These are phyloP conservation scores for Glycine latifolia DNA, from an alignment of 306 rosid species.

Conservation along the genomic window DNA sequence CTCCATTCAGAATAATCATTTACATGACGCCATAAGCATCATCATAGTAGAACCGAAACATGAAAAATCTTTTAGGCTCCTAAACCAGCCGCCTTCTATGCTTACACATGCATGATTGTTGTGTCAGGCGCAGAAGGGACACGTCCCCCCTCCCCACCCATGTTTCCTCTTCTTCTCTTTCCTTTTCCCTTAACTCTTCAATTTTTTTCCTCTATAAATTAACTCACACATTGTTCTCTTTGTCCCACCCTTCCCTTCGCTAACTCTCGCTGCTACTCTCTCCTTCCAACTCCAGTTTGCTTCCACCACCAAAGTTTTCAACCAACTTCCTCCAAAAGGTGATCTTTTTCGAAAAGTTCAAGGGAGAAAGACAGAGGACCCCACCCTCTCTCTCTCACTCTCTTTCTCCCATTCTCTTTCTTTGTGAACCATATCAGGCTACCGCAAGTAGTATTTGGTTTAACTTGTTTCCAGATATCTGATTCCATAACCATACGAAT, in stretches of 20 bases:
- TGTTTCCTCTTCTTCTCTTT: background rate
- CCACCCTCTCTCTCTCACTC: slow-evolving; percentile 48
- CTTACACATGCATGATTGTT: slow-evolving; percentile 95
- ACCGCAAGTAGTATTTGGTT: slow-evolving; percentile 22
- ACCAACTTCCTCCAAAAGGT: slow-evolving; percentile 64
- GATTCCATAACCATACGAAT: slow-evolving; percentile 44
- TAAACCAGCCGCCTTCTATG: slow-evolving; percentile 96
- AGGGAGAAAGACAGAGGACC: slow-evolving; percentile 53
- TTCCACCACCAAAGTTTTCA: slow-evolving; percentile 49
- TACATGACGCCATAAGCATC: slow-evolving; percentile 77
- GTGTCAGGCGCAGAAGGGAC: slow-evolving; percentile 82
- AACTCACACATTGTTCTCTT: slow-evolving; percentile 48
- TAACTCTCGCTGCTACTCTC: slow-evolving; percentile 32
- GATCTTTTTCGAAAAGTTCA: slow-evolving; percentile 63
- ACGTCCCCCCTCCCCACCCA: slow-evolving; percentile 53
- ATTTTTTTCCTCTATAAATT: slow-evolving; percentile 71
- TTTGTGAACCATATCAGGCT: slow-evolving; percentile 38
- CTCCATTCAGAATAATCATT: slow-evolving; percentile 58
- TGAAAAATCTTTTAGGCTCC: slow-evolving; percentile 64
- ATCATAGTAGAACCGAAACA: slow-evolving; percentile 54
- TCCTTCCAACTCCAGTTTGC: slow-evolving; percentile 36
- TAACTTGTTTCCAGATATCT: slow-evolving; percentile 18
- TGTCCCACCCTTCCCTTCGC: slow-evolving; percentile 48
- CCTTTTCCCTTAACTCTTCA: background rate
- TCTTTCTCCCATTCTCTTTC: slow-evolving; percentile 41